Evolutionary conservation across 2,329 filamentous ascomycete genomes (phyloP), one percentile per base, ranked within the genome.

Genomic region (Leptographium galeiforme): DNA sequence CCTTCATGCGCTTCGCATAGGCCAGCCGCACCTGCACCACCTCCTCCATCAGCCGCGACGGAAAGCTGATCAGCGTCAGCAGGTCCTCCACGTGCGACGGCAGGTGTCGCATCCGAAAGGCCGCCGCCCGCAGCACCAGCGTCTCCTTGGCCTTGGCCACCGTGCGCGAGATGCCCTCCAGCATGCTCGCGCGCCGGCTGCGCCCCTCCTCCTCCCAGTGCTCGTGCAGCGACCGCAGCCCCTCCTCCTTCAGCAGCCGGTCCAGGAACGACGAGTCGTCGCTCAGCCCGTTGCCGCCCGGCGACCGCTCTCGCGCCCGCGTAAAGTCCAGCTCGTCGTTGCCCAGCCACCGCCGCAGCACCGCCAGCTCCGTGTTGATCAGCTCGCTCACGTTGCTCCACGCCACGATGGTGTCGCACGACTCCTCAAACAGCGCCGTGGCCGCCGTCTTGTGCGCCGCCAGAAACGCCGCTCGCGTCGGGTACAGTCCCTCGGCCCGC

Each of bases 341-440:
- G 53, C 93, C 93, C 32, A 98, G 93, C 93, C 93, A 98, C 58
- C 85, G 89, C 67, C 93, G 90, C 58, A 98, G 69, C 58, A 97
- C 90, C 14, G 83, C 82, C 55, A 98, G 78, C 67, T 98, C 88
- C 2, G 88, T 95, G 66, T 94, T 95, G 74, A 98, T 97, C 64
- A 95, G 82, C 64, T 91, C 84, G 36, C 90, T 96, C 51, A 90
- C 96, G 68, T 97, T 98, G 73, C 95, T 85, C 93, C 93, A 98
- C 4, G 91, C 84, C 57, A 95, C 82, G 59, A 98, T 85, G 49
- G 91, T 85, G 64, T 95, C 87, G 63, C 86, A 93, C 33, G 89
- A 89, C 57, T 90, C 84, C 57, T 79, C 76, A 69, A 90, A 98
- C 34, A 83, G 78, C 34, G 80, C 75, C 1, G 89, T 94, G 33